A percentile compares a stretch with the other conserved stretches of the same genome.
Conservation (phyloP, 306 rosid genomes). For the Rosa multiflora region DNA sequence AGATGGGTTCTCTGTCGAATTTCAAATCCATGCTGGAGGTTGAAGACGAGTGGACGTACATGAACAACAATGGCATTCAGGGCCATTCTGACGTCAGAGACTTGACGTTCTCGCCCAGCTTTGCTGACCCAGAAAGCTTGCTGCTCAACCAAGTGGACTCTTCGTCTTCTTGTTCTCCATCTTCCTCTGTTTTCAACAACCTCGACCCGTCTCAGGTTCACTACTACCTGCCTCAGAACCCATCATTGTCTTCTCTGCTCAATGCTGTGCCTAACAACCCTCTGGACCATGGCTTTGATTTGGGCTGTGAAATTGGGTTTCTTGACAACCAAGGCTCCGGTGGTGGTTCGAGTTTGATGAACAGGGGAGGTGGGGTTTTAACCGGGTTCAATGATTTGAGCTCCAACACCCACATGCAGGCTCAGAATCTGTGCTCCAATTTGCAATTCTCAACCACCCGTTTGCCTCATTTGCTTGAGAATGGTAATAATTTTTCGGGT, state of each 20-base stretch:
- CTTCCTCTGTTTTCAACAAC: constrained; percentile 46
- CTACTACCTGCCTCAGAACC: constrained; percentile 54
- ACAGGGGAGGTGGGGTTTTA: constrained; percentile 28
- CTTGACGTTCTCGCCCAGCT: constrained; percentile 41
- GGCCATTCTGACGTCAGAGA: constrained; percentile 34
- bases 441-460: constrained; percentile 40
- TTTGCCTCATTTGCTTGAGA: constrained; percentile 18
- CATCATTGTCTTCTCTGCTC: constrained; percentile 52
- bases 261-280: constrained; percentile 31
- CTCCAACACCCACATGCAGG: constrained; percentile 34
- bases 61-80: constrained; percentile 36
- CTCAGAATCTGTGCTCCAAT: constrained; percentile 40
- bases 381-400: constrained; percentile 41
- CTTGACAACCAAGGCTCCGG: constrained; percentile 25
- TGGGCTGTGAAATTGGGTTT: constrained; percentile 48
- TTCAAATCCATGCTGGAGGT: constrained; percentile 71
- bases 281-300: constrained; percentile 60
- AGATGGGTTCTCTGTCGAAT: constrained; percentile 48
- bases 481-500: constrained; percentile 15
- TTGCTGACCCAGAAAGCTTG: constrained; percentile 25
- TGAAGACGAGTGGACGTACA: constrained; percentile 56
- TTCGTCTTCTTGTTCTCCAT: constrained; percentile 60
- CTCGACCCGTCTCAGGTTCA: constrained; percentile 63
- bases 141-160: constrained; percentile 56
- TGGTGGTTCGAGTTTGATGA: constrained; percentile 13